Evolutionary conservation across 2,329 filamentous ascomycete genomes (phyloP).

Genomic region (Colletotrichum australisinense): DNA sequence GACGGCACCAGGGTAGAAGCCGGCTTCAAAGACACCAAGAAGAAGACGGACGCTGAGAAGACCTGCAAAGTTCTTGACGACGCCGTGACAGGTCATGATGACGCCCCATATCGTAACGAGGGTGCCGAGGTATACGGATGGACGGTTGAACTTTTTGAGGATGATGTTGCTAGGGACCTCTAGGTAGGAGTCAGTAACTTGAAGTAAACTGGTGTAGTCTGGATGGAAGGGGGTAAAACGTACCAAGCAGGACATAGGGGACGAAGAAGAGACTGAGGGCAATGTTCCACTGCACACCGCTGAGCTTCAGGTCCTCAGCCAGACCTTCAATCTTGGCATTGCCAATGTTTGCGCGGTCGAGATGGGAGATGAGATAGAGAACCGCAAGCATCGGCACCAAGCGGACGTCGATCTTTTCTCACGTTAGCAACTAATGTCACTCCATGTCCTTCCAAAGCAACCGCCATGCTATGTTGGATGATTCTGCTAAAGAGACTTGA

Average conservation of each 20-base stretch:
- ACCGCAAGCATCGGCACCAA: constrained; percentile 63
- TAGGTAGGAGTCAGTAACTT: background rate
- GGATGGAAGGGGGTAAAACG: background rate
- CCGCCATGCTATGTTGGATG: no score
- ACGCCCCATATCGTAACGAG: constrained; percentile 67
- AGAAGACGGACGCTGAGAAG: constrained; percentile 44
- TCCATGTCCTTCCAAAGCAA: background rate
- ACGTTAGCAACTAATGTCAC: background rate
- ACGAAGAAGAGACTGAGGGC: constrained; percentile 71
- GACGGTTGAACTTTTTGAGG: constrained; percentile 69
- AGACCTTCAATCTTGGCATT: constrained; percentile 63
- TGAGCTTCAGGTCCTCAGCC: constrained; percentile 55
- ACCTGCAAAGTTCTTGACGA: constrained; percentile 43
- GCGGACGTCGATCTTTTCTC: constrained; percentile 33
- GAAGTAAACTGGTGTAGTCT: background rate
- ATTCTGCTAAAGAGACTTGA: no score
- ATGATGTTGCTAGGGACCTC: constrained; percentile 73
- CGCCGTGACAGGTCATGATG: constrained; percentile 41
- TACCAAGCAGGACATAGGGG: constrained; percentile 64
- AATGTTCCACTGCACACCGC: constrained; percentile 68
- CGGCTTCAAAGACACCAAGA: constrained; percentile 46
- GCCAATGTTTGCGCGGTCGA: constrained; percentile 64
- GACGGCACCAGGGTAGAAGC: constrained; percentile 44
- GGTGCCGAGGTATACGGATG: constrained; percentile 71
- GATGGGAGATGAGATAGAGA: constrained; percentile 67